A percentile compares a stretch with the other conserved stretches of the same genome.
phyloP scores from a whole-genome alignment of 345 rosid species.

The Populus euphratica region DNA sequence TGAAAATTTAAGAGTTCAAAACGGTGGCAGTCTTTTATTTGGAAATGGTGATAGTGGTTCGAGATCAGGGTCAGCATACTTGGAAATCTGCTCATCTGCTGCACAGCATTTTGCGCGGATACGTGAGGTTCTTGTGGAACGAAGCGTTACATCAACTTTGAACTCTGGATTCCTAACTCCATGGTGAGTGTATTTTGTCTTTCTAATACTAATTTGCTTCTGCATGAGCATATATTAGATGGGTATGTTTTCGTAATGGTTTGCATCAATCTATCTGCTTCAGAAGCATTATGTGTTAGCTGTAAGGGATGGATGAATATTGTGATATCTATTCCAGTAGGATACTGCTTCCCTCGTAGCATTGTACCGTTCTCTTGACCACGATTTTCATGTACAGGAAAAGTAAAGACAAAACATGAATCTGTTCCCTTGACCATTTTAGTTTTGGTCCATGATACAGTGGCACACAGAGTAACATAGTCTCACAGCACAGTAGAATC shows the following conservation, averaged over 20 bases:
- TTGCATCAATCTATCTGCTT: not conserved
- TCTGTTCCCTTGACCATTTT: no score
- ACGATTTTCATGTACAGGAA: no score
- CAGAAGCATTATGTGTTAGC: not conserved
- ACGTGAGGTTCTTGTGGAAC: conserved; percentile 86
- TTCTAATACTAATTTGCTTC: not conserved
- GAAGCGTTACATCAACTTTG: conserved; percentile 80
- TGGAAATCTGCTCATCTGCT: conserved; percentile 82
- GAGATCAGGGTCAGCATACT: conserved; percentile 65
- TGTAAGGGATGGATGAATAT: not conserved
- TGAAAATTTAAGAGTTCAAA: conserved; percentile 54
- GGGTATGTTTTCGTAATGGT: not conserved
- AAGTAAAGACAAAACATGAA: no score
- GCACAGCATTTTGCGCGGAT: conserved; percentile 89
- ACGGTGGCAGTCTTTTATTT: conserved; percentile 55
- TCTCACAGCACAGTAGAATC: no score
- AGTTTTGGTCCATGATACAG: no score
- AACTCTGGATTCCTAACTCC: conserved; percentile 94
- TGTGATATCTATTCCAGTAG: not conserved
- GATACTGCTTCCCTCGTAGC: no score
- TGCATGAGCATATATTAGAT: not conserved
- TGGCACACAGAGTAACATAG: no score
- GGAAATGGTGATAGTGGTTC: conserved; percentile 52
- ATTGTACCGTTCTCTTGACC: no score
- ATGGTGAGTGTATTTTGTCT: conserved; percentile 50